Conservation (phyloP, 768 basidiomycete species). For the Mycena vulgaris region DNA sequence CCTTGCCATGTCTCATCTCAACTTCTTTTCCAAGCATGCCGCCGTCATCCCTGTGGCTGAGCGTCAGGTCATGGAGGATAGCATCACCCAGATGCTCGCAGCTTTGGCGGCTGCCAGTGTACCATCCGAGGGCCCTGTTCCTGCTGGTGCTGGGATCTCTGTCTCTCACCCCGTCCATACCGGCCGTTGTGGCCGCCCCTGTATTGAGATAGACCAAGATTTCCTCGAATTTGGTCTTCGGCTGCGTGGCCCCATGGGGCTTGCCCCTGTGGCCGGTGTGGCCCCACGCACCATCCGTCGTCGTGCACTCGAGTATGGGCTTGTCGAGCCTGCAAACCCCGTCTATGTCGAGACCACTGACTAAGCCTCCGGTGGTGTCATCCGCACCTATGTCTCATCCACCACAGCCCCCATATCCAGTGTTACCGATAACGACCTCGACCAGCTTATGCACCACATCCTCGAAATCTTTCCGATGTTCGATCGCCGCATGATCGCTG, state of each 20-base stretch:
- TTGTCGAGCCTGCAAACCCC: slow-evolving; percentile 41
- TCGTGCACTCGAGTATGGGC: slow-evolving; percentile 44
- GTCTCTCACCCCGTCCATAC: slow-evolving; percentile 17
- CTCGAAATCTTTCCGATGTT: slow-evolving; percentile 51
- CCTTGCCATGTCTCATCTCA: not conserved
- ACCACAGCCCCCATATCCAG: slow-evolving; percentile 38
- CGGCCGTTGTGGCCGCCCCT: slow-evolving; percentile 42
- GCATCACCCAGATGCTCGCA: slow-evolving; percentile 29
- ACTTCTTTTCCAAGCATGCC: slow-evolving; percentile 6
- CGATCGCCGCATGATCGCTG: slow-evolving; percentile 48
- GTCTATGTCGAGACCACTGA: slow-evolving; percentile 34
- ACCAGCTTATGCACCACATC: slow-evolving; percentile 51
- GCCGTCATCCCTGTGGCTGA: slow-evolving; percentile 27
- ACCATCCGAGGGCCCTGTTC: slow-evolving; percentile 26
- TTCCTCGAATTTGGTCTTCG: too few relatives aligned
- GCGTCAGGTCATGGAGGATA: slow-evolving; percentile 26
- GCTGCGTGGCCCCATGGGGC: too few relatives aligned
- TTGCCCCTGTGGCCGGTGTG: too few relatives aligned
- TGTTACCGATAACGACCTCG: slow-evolving; percentile 41
- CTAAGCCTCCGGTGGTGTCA: slow-evolving; percentile 14
- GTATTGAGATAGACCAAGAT: too few relatives aligned
- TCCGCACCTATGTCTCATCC: slow-evolving; percentile 27
- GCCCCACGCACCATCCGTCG: too few relatives aligned
- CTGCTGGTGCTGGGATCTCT: slow-evolving; percentile 15
- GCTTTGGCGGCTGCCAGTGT: slow-evolving; percentile 23